Percentiles rank a stretch among this genome's conserved stretches.
phyloP scores from a whole-genome alignment of 2,329 filamentous ascomycete genomes.

The Exophiala oligosperma region DNA sequence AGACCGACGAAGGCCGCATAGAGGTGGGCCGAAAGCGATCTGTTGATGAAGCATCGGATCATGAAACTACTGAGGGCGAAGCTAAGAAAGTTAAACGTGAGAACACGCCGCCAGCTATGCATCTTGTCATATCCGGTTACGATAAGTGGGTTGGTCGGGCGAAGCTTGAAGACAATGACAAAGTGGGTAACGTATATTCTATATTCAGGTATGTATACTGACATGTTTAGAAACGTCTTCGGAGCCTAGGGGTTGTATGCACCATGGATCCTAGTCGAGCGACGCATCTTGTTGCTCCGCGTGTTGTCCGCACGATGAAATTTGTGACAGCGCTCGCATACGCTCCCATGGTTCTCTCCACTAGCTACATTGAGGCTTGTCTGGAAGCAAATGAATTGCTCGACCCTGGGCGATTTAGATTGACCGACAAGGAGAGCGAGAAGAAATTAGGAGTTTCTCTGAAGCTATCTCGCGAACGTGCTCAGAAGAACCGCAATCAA shows the following conservation, averaged over 20 bases:
- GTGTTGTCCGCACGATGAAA: conserved; percentile 86
- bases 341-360: conserved; percentile 74
- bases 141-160: conserved; percentile 74
- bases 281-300: conserved; percentile 84
- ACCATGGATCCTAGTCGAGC: conserved; percentile 73
- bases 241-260: conserved; percentile 78
- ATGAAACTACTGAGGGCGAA: conserved; percentile 39
- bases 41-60: conserved; percentile 38
- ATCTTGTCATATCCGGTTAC: conserved; percentile 81
- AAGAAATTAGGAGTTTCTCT: conserved; percentile 69
- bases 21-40: conserved; percentile 43
- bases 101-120: conserved; percentile 65
- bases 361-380: conserved; percentile 75
- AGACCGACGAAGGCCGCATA: conserved; percentile 42
- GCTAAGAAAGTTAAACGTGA: conserved; percentile 55
- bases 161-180: conserved; percentile 75
- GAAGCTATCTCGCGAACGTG: conserved; percentile 65
- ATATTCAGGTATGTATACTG: conserved; percentile 3
- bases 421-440: conserved; percentile 74
- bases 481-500: conserved; percentile 72
- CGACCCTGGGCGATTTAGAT: conserved; percentile 62
- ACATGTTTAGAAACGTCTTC: conserved; percentile 67
- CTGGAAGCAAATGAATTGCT: conserved; percentile 68
- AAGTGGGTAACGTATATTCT: conserved; percentile 54
- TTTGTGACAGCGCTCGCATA: conserved; percentile 85